Conservation (phyloP, 1,284 basidiomycete species). For the Microbotryum scabiosae region DNA sequence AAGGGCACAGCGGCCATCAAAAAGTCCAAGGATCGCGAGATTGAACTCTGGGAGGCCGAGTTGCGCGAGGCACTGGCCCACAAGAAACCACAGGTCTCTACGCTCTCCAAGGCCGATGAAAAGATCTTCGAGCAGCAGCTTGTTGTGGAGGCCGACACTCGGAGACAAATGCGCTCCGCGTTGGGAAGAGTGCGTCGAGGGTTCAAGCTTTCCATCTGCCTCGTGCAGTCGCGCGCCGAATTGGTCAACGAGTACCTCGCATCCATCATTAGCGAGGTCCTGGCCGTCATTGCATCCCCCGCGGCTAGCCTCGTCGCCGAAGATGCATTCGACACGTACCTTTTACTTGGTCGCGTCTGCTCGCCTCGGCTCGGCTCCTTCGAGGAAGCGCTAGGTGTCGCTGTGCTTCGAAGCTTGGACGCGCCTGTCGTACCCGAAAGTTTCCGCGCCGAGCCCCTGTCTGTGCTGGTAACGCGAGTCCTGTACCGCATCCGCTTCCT, state of each 20-base stretch:
- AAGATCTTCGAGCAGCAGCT: constrained; percentile 69
- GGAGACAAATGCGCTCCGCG: constrained; percentile 52
- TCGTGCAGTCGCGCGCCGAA: constrained; percentile 49
- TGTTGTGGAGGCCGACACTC: constrained; percentile 61
- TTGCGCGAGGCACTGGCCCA: constrained; percentile 70
- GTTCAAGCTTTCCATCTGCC: constrained; percentile 55
- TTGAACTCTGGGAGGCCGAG: constrained; percentile 88
- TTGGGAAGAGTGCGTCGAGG: constrained; percentile 57
- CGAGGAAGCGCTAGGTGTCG: constrained; percentile 64
- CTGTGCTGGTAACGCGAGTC: constrained; percentile 72
- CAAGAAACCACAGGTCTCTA: constrained; percentile 50
- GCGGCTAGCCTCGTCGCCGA: constrained; percentile 56
- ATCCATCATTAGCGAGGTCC: constrained; percentile 52
- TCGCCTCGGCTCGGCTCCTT: constrained; percentile 63
- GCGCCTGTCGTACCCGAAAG: constrained; percentile 63
- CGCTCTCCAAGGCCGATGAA: constrained; percentile 72
- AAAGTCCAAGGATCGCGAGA: constrained; percentile 67
- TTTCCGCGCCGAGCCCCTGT: constrained; percentile 58
- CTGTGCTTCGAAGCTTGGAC: constrained; percentile 63
- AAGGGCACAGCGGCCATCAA: constrained; percentile 8
- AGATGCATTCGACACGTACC: constrained; percentile 62
- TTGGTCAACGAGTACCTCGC: constrained; percentile 54
- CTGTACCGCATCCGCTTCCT: constrained; percentile 77
- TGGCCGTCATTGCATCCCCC: constrained; percentile 50
- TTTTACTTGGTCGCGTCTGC: constrained; percentile 49